Percentiles rank a stretch among this genome's conserved stretches.
These are phyloP conservation scores for Pseudozyma tsukubaensis DNA, from an alignment of 1,284 basidiomycete species.

Conservation along the genomic window DNA sequence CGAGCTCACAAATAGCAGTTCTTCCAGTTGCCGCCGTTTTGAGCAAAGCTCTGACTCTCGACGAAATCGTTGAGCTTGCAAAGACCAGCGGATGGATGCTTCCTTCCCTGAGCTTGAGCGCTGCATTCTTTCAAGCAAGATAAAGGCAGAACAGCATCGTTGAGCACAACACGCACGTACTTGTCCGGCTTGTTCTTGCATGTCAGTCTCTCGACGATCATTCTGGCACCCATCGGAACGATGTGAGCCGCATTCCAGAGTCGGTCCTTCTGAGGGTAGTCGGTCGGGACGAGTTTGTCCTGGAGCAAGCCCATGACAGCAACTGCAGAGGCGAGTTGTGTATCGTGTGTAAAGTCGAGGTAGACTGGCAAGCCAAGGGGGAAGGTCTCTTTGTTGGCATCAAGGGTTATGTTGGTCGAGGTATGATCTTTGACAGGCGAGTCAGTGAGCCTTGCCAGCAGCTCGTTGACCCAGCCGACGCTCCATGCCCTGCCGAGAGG, in stretches of 20 bases:
- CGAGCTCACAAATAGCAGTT: conserved; percentile 13
- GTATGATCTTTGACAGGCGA: conserved; percentile 20
- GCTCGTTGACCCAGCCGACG: conserved; percentile 34
- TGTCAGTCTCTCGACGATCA: conserved; percentile 17
- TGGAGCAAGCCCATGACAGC: conserved; percentile 21
- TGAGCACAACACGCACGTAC: conserved; percentile 24
- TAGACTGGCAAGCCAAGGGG: conserved; percentile 15
- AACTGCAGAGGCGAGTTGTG: conserved; percentile 18
- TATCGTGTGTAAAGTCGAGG: conserved; percentile 30
- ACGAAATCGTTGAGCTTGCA: conserved; percentile 25
- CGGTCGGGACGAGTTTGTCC: conserved; percentile 12
- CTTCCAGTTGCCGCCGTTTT: conserved; percentile 26
- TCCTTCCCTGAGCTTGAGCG: conserved; percentile 13
- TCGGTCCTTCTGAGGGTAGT: conserved; percentile 6
- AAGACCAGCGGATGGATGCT: conserved; percentile 13
- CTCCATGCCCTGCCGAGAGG: conserved; percentile 23
- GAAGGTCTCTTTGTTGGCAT: conserved; percentile 13
- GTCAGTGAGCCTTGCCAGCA: conserved; percentile 26
- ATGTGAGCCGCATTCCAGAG: conserved; percentile 23
- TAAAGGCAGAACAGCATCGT: conserved; percentile 21
- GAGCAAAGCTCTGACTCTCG: conserved; percentile 25
- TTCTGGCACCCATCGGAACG: conserved; percentile 18
- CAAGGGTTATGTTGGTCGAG: conserved; percentile 23
- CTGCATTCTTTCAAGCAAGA: conserved; percentile 15
- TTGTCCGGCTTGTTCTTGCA: conserved; percentile 13